Evolutionary conservation across 768 basidiomycete species (phyloP), one percentile per base, ranked within the genome.

Genomic region (Lyophyllum atratum): DNA sequence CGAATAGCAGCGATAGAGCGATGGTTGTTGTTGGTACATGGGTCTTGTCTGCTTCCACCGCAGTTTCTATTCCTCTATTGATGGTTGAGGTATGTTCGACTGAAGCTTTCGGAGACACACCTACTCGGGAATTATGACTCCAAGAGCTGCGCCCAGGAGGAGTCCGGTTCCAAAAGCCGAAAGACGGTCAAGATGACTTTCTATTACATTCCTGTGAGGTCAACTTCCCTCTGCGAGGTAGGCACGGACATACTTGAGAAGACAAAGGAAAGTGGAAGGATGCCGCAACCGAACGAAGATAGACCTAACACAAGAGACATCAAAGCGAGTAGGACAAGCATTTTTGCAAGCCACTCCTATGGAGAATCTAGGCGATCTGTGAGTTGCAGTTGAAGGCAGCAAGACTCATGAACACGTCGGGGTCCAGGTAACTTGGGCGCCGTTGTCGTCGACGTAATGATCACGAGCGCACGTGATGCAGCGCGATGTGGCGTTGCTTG

Each of bases 41-140:
- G 24, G 74, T 68, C 33, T 68, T 61, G 56, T 75, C 68, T 11
- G 76, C 69, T 40, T 70, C 65, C 12, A 77, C 73, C 2, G 85
- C 70, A 12, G 83, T 75, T 73, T 90, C 90, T n/a, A 93, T 77
- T 49, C 91, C 92, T 73, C 91, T 92, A 66, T 26, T n/a, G 52
- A 48, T 43, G 7, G 52, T 51, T 42, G 31, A 46, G 33, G 49
- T 49, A 31, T 21, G 45, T 39, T 48, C n/a, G 34, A 33, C 25
- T 15, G 25, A 43, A 40, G 33, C 24, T 14, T 19, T 12, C 11
- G 24, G 40, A 33, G 46, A 34, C 22, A 7, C 29, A 86, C 90
- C 70, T 72, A 95, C 90, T 97, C 95, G 34, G 96, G 95, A 51
- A 98, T 87, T 60, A 98, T 93, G 24, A 98, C 85, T 12, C 92